Base-by-base conservation (phyloP, 805 yeast genomes). In the Pichia thaimueangensis region DNA sequence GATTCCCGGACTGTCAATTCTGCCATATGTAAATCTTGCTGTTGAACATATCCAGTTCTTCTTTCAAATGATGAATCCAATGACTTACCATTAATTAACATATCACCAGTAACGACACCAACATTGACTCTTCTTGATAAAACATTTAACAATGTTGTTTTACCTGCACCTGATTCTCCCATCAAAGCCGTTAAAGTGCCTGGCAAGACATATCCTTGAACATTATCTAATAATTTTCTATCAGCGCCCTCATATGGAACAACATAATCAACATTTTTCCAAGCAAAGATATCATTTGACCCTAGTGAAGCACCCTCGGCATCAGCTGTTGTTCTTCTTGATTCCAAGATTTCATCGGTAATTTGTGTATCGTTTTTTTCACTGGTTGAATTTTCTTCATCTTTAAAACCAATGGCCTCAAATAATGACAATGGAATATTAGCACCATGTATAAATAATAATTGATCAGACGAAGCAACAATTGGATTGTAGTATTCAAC, bases 131-230 rank as follows among this genome's bases (percentile, higher is more conserved):
- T 63, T 53, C 71, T 72, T 36, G 79, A 71, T 45, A 76, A 57
- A 28, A 71, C 70, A 51, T 76, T 76, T 45, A 76, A 63, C 39
- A 76, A 58, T 5, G 82, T 76, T 0, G 82, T 76, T 55, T 76
- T 76, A 52, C 82, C 82, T 16, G 82, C 82, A 49, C 82, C 82
- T 2, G 80, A 74, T 52, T 74, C 81, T 44, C 82, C 82, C 80
- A 76, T 76, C 33, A 76, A 58, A 2, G 82, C 82, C 19, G 81
- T 76, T 52, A 76, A 57, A 7, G 72, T 67, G 33, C 82, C 82
- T 2, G 82, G 80, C 25, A 62, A 58, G 51, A 68, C 65, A 56
- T 60, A 69, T 23, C 74, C 75, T 35, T 67, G 67, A 42, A 70
- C 61, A 45, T 67, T 52, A 44, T 69, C 68, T 55, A 78, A 62